These are phyloP conservation scores for Pythium myriotylum DNA, from an alignment of 352 stramenopile species.

Conservation along the genomic window DNA sequence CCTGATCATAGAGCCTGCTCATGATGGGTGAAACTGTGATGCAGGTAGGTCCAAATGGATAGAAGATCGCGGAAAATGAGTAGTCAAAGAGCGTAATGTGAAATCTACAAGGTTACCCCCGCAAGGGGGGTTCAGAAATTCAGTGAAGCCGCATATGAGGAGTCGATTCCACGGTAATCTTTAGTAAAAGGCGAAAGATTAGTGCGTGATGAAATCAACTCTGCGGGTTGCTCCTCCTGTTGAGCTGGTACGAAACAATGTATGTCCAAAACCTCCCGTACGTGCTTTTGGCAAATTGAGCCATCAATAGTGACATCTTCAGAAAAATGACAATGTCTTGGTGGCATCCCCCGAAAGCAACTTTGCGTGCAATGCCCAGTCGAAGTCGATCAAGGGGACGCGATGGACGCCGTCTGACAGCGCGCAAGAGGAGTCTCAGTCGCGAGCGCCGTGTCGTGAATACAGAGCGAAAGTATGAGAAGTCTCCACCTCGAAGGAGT, in stretches of 20 bases:
- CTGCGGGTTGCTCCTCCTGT: slow-evolving; percentile 26
- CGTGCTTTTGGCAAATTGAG: neutral
- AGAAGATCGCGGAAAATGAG: too few relatives aligned
- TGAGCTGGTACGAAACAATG: neutral
- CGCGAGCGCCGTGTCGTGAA: slow-evolving; percentile 4
- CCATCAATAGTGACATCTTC: neutral
- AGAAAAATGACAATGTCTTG: too few relatives aligned
- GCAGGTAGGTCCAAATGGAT: too few relatives aligned
- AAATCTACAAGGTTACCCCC: too few relatives aligned
- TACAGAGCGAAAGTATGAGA: too few relatives aligned
- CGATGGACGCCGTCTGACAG: too few relatives aligned
- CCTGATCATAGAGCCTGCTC: too few relatives aligned
- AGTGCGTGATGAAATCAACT: slow-evolving; percentile 43
- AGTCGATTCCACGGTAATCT: slow-evolving; percentile 91
- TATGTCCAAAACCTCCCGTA: slow-evolving; percentile 23
- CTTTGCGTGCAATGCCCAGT: neutral
- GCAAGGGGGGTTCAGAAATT: slow-evolving; percentile 64
- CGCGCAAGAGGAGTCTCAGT: slow-evolving; percentile 14
- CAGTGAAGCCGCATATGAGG: slow-evolving; percentile 71
- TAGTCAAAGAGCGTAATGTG: too few relatives aligned
- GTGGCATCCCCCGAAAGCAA: too few relatives aligned
- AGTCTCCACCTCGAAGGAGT: neutral
- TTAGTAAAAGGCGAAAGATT: slow-evolving; percentile 96
- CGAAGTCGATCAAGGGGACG: slow-evolving; percentile 13
- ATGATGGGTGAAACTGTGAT: too few relatives aligned